A percentile compares a stretch with the other conserved stretches of the same genome.
phyloP scores from a whole-genome alignment of 257 asterid genomes.

The Lycium ferocissimum region DNA sequence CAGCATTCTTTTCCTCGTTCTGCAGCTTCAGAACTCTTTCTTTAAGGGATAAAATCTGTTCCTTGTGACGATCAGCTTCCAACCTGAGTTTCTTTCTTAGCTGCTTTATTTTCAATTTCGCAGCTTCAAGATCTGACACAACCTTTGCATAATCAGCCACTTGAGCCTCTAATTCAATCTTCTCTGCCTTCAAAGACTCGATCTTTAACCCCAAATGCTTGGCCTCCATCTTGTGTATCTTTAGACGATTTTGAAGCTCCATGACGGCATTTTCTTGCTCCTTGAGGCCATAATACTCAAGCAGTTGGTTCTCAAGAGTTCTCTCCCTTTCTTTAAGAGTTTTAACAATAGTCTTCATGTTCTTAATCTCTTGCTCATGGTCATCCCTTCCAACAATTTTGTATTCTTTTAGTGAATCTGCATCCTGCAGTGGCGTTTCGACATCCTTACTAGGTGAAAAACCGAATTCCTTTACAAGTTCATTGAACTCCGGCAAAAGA shows the following conservation, averaged over 20 bases:
- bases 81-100: conserved; percentile 62
- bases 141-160: conserved; percentile 68
- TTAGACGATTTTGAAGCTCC: conserved; percentile 78
- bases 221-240: conserved; percentile 67
- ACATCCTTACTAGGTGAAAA: conserved; percentile 29
- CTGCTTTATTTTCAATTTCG: conserved; percentile 67
- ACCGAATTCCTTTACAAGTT: conserved; percentile 52
- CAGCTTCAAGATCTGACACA: conserved; percentile 69
- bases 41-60: conserved; percentile 69
- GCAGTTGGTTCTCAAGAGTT: conserved; percentile 65
- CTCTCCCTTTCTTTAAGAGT: conserved; percentile 73
- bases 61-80: conserved; percentile 71
- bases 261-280: conserved; percentile 74
- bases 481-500: conserved; percentile 62
- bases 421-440: conserved; percentile 29
- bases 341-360: conserved; percentile 57
- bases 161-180: conserved; percentile 62
- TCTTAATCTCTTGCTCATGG: conserved; percentile 54
- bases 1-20: conserved; percentile 50
- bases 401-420: conserved; percentile 30
- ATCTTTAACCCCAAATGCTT: conserved; percentile 69
- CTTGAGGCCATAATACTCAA: conserved; percentile 84
- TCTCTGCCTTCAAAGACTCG: conserved; percentile 72
- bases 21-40: conserved; percentile 72
- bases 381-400: conserved; percentile 41